phyloP scores from a whole-genome alignment of 208 protist genomes.

The Leishmania mexicana region DNA sequence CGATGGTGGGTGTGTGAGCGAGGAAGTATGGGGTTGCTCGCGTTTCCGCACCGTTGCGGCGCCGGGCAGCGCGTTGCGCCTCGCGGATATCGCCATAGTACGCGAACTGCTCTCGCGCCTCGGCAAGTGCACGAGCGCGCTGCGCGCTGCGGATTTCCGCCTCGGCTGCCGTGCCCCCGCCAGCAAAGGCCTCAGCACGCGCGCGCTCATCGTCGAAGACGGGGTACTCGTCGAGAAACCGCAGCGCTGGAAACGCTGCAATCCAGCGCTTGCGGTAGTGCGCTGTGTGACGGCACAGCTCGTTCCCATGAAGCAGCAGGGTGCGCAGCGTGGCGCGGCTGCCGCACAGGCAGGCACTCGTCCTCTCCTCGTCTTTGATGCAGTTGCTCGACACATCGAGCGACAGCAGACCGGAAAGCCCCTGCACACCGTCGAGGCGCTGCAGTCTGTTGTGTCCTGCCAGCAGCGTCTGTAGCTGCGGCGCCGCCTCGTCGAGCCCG shows the following conservation, averaged over 20 bases:
- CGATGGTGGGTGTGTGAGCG: neutral
- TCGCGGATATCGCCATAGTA: conserved; percentile 43
- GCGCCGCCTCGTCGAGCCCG: conserved; percentile 40
- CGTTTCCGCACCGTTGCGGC: conserved; percentile 13
- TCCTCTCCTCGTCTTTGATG: conserved; percentile 33
- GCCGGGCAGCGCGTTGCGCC: conserved; percentile 19
- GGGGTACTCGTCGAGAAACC: conserved; percentile 77
- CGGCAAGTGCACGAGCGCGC: conserved; percentile 21
- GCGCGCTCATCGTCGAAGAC: conserved; percentile 70
- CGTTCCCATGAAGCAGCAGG: conserved; percentile 86
- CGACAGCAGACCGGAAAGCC: conserved; percentile 20
- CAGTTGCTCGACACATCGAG: conserved; percentile 82
- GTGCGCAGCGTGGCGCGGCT: conserved; percentile 59
- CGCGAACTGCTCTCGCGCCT: conserved; percentile 37
- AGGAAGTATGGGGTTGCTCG: conserved; percentile 24
- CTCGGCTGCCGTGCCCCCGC: conserved; percentile 58
- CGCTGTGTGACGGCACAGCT: conserved; percentile 37
- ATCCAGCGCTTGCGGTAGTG: conserved; percentile 90
- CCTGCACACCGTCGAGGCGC: conserved; percentile 11
- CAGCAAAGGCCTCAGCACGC: conserved; percentile 65
- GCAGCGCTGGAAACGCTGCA: conserved; percentile 43
- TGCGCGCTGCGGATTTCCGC: conserved; percentile 33
- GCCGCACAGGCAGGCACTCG: conserved; percentile 20
- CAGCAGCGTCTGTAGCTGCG: conserved; percentile 60
- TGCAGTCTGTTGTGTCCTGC: conserved; percentile 55